Percentiles rank a stretch among this genome's conserved stretches.
Conservation (phyloP, 2,329 filamentous ascomycete species). For the Didymella pinodella region DNA sequence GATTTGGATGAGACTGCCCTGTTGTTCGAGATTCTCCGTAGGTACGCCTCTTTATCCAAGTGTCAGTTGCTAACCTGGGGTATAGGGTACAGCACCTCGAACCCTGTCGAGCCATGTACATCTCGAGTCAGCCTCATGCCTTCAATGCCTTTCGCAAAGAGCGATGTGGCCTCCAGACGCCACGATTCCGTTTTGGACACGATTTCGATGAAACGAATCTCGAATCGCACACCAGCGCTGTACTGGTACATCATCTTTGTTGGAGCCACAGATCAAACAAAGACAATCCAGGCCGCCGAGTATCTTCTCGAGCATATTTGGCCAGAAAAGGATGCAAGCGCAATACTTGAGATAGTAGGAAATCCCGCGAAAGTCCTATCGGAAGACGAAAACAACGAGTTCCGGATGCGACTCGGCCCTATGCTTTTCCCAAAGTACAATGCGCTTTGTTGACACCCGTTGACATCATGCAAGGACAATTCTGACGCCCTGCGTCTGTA, state of each 20-base stretch:
- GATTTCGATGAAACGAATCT: neutral
- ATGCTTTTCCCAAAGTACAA: constrained; percentile 24
- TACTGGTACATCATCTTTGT: constrained; percentile 31
- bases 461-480: constrained; percentile 14
- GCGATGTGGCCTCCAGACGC: neutral
- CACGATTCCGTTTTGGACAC: constrained; percentile 22
- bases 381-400: constrained; percentile 18
- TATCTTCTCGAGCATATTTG: constrained; percentile 21
- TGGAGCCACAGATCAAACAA: constrained; percentile 22
- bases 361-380: constrained; percentile 24
- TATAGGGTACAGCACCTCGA: constrained; percentile 4
- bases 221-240: neutral
- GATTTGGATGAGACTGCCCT: constrained; percentile 9
- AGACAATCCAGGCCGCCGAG: constrained; percentile 20
- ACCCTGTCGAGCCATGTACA: neutral
- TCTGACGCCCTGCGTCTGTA: constrained; percentile 1
- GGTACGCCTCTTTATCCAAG: neutral
- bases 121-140: constrained; percentile 17
- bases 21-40: constrained; percentile 22
- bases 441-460: constrained; percentile 2
- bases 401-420: constrained; percentile 21
- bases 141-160: constrained; percentile 2
- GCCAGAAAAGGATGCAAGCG: constrained; percentile 23
- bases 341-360: constrained; percentile 28
- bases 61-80: neutral